Base-by-base conservation (phyloP, 306 rosid species). In the Sicyos baderoa region DNA sequence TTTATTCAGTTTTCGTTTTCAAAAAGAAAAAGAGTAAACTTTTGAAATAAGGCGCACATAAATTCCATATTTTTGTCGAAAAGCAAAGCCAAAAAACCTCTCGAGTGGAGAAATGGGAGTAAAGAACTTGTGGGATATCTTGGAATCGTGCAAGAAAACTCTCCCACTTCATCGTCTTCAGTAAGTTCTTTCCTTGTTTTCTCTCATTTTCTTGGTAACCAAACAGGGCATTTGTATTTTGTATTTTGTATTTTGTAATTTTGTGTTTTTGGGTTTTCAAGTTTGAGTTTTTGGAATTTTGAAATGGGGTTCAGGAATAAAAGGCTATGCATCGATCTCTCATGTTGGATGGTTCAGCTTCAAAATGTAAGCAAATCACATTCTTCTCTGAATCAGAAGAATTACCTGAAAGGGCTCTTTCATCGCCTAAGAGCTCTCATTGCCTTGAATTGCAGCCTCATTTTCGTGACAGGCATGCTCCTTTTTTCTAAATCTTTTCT, bases 261-360 rank as follows among this genome's bases (percentile, higher is more conserved):
- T 35, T 37, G 44, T 37, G 7, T 37, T 37, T 54, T 16, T 23
- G 13, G 23, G 21, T 47, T 4, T 2, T 53, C 48, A n/a, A 17
- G 8, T 64, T 27, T 73, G 68, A 19, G n/a, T 61, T 70, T 69
- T 50, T 67, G 54, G 45, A 62, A 72, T 75, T 64, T 73, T 68
- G 75, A 68, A 81, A 75, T 56, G 68, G 80, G 68, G 45, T 57
- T 9, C 66, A 90, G 96, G 88, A 90, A 90, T 83, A 90, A 90
- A 76, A 81, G 86, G 75, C 67, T 90, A 70, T 87, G 96, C 84
- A 82, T 90, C 68, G 96, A 90, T 77, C 87, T 90, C 19, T 90
- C 96, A 1, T 90, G 95, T 65, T 90, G 96, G 96, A 77, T 87
- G 76, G 95, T 90, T 77, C 88, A 87, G 77, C 88, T 90, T 78